A percentile compares a stretch with the other conserved stretches of the same genome.
phyloP scores from a whole-genome alignment of 2,329 filamentous ascomycete species.

The Mariannaea sp. region DNA sequence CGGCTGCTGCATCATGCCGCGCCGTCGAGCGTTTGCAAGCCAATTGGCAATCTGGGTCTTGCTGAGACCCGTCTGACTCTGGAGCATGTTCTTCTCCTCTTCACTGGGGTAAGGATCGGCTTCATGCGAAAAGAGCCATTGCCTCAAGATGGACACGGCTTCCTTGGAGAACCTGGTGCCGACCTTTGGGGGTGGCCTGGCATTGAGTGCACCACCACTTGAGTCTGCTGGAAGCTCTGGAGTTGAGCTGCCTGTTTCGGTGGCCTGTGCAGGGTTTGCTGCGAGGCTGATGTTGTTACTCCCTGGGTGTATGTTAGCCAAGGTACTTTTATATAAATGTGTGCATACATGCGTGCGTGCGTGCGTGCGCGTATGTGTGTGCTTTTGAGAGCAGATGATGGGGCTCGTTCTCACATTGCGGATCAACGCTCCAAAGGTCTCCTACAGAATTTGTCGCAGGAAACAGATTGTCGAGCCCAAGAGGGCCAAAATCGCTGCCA shows the following conservation, averaged over 20 bases:
- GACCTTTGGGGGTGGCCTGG: slow-evolving; percentile 8
- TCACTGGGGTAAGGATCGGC: slow-evolving; percentile 84
- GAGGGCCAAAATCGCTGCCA: not conserved
- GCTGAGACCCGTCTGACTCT: slow-evolving; percentile 74
- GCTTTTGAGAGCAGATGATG: not conserved
- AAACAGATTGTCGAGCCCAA: not conserved
- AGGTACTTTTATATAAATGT: too few species aligned
- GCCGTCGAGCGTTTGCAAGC: slow-evolving; percentile 82
- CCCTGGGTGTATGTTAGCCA: not conserved
- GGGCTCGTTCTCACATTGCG: not conserved
- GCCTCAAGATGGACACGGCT: slow-evolving; percentile 26
- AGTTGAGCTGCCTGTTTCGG: not conserved
- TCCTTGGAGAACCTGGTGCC: slow-evolving; percentile 25
- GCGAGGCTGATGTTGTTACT: not conserved
- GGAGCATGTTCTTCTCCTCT: slow-evolving; percentile 76
- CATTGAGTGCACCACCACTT: not conserved
- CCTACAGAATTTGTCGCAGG: not conserved
- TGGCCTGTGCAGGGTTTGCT: not conserved
- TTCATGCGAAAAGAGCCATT: slow-evolving; percentile 74
- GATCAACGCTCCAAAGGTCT: not conserved
- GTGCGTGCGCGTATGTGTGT: not conserved
- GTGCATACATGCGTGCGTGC: too few species aligned
- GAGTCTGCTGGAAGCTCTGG: not conserved
- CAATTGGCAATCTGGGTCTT: slow-evolving; percentile 83
- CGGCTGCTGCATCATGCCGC: slow-evolving; percentile 64